Evolutionary conservation across 202 grass and related monocot genomes (phyloP).

Genomic region (Saccharum hybrid): DNA sequence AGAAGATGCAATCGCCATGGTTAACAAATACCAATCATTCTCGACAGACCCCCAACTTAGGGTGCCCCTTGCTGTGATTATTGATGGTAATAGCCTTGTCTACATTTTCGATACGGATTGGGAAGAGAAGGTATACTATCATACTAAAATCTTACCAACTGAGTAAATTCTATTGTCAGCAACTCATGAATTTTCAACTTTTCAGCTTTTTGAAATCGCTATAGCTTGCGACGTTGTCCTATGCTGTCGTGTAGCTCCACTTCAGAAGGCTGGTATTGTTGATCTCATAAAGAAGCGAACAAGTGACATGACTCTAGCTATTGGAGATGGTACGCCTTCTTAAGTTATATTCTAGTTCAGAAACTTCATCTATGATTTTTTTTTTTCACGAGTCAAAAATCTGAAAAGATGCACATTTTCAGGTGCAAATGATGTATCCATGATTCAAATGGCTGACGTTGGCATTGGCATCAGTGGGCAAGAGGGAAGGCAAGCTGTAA

Average conservation of each 20-base stretch:
- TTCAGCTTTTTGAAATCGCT: conserved; percentile 86
- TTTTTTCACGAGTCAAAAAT: conserved; percentile 16
- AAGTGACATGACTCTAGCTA: conserved; percentile 97
- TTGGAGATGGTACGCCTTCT: conserved; percentile 85
- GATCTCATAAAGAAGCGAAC: conserved; percentile 93
- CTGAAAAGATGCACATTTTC: conserved; percentile 36
- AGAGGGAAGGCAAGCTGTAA: conserved; percentile 97
- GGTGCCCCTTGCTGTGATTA: conserved; percentile 70
- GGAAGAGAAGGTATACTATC: conserved; percentile 74
- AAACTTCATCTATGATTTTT: conserved; percentile 9
- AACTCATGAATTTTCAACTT: conserved; percentile 27
- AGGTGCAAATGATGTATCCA: conserved; percentile 99
- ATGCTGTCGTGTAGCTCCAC: conserved; percentile 95
- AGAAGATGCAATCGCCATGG: conserved; percentile 70
- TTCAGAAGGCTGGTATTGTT: conserved; percentile 97
- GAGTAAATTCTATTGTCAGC: conserved; percentile 13
- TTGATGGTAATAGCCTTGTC: conserved; percentile 96
- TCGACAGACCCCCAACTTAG: conserved; percentile 49
- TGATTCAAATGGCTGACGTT: conserved; percentile 99
- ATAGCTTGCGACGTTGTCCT: conserved; percentile 86
- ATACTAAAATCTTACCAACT: conserved; percentile 26
- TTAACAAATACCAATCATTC: conserved; percentile 58
- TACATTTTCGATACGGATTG: conserved; percentile 80
- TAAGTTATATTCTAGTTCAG: conserved; percentile 27
- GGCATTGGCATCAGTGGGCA: conserved; percentile 96